Conservation (phyloP, 2,329 filamentous ascomycete genomes). For the Scedosporium aurantiacum region DNA sequence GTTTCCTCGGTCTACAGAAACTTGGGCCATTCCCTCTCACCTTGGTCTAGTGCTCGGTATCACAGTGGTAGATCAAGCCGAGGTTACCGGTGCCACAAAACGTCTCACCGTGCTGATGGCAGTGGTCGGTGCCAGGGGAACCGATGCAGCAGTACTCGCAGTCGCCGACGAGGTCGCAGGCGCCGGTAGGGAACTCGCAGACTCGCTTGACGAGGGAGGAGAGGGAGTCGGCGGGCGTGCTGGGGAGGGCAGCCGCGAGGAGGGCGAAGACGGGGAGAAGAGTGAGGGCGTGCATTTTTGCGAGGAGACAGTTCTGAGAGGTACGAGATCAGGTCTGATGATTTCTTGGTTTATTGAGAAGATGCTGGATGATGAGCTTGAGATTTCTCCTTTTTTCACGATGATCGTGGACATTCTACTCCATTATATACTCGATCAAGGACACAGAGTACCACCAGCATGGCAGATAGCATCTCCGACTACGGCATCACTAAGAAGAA, state of each 20-base stretch:
- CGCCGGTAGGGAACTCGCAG: not conserved
- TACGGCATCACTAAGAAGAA: not conserved
- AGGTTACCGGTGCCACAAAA: not conserved
- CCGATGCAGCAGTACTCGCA: constrained; percentile 2
- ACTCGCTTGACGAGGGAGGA: not conserved
- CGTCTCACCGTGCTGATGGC: not conserved
- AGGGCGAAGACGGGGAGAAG: not conserved
- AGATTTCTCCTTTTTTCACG: not conserved
- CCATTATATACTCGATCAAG: not conserved
- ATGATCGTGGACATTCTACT: not conserved
- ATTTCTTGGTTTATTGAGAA: not conserved
- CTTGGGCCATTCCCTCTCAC: constrained; percentile 21
- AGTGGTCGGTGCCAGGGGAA: not conserved
- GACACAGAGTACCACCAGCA: not conserved
- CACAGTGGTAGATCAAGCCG: constrained; percentile 2
- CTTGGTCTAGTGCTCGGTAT: not conserved
- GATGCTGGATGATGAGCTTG: not conserved
- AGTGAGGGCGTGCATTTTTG: not conserved
- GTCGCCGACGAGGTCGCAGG: not conserved
- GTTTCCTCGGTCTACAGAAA: not conserved
- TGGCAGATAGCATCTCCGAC: not conserved
- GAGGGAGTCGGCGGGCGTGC: not conserved
- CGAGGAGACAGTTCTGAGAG: not conserved
- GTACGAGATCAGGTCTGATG: too few relatives aligned
- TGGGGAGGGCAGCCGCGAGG: not conserved